phyloP scores from a whole-genome alignment of 805 yeast species.

The Ogataea populi-albae region DNA sequence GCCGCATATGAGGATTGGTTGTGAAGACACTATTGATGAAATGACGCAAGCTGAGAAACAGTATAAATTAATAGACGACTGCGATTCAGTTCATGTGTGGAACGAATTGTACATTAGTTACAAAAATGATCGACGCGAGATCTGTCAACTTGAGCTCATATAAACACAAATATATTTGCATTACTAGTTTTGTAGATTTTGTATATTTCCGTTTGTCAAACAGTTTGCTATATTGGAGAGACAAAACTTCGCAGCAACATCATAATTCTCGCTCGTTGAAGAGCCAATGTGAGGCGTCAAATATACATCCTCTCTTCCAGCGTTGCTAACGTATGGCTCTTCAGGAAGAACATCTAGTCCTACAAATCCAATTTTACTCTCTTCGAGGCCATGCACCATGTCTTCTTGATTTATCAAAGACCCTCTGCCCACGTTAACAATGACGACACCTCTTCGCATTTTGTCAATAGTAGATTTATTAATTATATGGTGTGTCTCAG shows the following conservation, averaged over 20 bases:
- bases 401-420: constrained; percentile 65
- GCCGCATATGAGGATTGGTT: constrained; percentile 11
- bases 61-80: constrained; percentile 29
- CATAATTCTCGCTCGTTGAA: constrained; percentile 55
- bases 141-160: constrained; percentile 13
- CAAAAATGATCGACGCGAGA: constrained; percentile 6
- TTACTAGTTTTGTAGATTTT: constrained; percentile 20
- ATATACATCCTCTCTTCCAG: constrained; percentile 58
- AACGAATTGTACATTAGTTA: constrained; percentile 29
- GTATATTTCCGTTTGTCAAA: constrained; percentile 32
- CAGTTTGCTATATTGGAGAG: constrained; percentile 52
- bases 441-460: constrained; percentile 53
- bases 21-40: constrained; percentile 10
- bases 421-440: constrained; percentile 79
- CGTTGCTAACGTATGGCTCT: constrained; percentile 55
- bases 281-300: constrained; percentile 74
- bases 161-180: background rate
- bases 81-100: constrained; percentile 35
- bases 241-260: constrained; percentile 49
- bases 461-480: constrained; percentile 44
- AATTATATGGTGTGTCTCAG: constrained; percentile 54
- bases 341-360: constrained; percentile 71
- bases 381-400: constrained; percentile 53
- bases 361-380: constrained; percentile 59
- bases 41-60: background rate